Base-by-base conservation (phyloP, 2,329 filamentous ascomycete species). In the Fusarium nematophilum region DNA sequence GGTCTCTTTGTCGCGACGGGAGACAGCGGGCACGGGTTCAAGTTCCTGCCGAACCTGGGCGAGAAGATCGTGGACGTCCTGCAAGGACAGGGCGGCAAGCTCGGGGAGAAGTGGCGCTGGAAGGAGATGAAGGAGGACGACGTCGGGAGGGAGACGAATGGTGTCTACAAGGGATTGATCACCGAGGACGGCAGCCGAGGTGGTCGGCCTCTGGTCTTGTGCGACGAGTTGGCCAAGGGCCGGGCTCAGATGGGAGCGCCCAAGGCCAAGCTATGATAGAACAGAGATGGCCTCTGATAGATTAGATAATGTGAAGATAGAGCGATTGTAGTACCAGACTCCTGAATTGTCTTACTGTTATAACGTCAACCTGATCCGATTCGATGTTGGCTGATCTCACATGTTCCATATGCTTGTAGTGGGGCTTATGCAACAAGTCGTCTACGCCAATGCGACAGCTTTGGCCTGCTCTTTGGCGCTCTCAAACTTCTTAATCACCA, bases 41-140 rank as follows among this genome's bases (percentile, higher is more conserved):
- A 90, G 72, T 90, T 90, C 72, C 72, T 90, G 50, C 88, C 88
- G 0, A 82, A 90, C 5, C 75, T 90, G 10, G 88, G 88, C 8
- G 83, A 86, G 25, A 85, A 84, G 68, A 79, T 89, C 27, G 81
- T 81, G 2, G 85, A 87, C 60, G 81, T 82, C 51, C 75, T 90
- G 52, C 70, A 81, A 50, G 72, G 79, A 30, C 60, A 75, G 6
- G 78, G 79, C 0, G 70, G 76, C 4, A 82, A 83, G 46, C 84
- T 92, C 65, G 76, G 76, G 30, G 70, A 75, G 2, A 86, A 86
- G 68, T 87, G 84, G 84, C 80, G 81, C 25, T 91, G 89, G 81
- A 92, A 87, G 80, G 78, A 79, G 48, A 83, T 84, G 66, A 71
- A 77, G 59, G 67, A 72, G 11, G 77, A 76, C 52, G 64, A 67